Evolutionary conservation across 495 filamentous ascomycete species (phyloP).

Genomic region (Elasticomyces elasticus): DNA sequence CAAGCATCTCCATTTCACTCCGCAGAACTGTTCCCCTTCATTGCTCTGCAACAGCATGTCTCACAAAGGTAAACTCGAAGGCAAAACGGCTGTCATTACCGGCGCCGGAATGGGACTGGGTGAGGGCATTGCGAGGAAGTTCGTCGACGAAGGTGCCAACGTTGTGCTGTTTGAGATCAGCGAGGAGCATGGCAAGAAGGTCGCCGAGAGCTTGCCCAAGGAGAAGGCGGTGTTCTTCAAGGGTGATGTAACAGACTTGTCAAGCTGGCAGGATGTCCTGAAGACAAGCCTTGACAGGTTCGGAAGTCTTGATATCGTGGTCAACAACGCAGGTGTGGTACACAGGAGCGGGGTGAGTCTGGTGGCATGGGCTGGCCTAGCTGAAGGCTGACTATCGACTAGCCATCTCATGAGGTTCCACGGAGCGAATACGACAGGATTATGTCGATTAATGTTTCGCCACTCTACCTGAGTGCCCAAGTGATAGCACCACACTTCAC

Average conservation of each 20-base stretch:
- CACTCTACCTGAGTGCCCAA: constrained; percentile 12
- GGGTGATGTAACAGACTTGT: constrained; percentile 15
- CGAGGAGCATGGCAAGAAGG: constrained; percentile 7
- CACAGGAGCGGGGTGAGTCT: constrained; percentile 5
- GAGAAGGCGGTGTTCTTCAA: constrained; percentile 5
- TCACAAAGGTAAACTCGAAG: constrained; percentile 14
- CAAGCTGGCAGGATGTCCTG: constrained; percentile 13
- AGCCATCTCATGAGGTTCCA: constrained; percentile 10
- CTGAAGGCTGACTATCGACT: neutral
- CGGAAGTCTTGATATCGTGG: constrained; percentile 19
- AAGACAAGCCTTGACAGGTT: constrained; percentile 6
- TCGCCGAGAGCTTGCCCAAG: neutral
- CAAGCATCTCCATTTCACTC: neutral
- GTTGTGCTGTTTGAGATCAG: constrained; percentile 21
- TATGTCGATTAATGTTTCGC: constrained; percentile 17
- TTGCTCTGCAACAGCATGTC: constrained; percentile 5
- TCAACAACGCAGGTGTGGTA: constrained; percentile 24
- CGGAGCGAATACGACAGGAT: constrained; percentile 14
- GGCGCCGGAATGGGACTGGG: constrained; percentile 19
- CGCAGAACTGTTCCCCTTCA: neutral
- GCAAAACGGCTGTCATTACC: constrained; percentile 23
- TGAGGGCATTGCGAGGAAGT: constrained; percentile 16
- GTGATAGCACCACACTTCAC: constrained; percentile 12
- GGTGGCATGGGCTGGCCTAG: too few species aligned
- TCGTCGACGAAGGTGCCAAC: constrained; percentile 19